These are phyloP conservation scores for Diplodia mutila DNA, from an alignment of 2,329 filamentous ascomycete genomes.

Conservation along the genomic window DNA sequence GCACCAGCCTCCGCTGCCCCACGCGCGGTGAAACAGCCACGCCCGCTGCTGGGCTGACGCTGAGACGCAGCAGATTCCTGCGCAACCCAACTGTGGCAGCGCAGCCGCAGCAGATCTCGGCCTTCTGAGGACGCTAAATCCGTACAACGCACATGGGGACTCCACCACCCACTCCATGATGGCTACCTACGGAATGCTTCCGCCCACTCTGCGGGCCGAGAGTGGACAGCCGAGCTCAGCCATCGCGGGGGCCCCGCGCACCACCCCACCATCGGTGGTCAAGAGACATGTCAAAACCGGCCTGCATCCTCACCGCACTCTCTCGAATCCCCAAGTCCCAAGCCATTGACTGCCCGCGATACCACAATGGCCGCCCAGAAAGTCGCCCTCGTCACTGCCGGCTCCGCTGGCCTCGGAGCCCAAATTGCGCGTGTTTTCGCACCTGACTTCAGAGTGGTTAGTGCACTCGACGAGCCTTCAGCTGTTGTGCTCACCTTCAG, in stretches of 20 bases:
- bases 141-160: background rate
- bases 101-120: background rate
- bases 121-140: background rate
- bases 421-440: slow-evolving; percentile 52
- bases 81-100: background rate
- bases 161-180: no score
- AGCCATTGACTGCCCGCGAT: background rate
- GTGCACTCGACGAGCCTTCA: slow-evolving; percentile 25
- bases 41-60: slow-evolving; percentile 2
- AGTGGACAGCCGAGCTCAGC: slow-evolving; percentile 19
- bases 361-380: slow-evolving; percentile 44
- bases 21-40: slow-evolving; percentile 10
- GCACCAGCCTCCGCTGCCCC: background rate
- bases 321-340: background rate
- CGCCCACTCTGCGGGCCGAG: slow-evolving; percentile 17
- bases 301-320: background rate
- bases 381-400: slow-evolving; percentile 54
- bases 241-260: slow-evolving; percentile 13
- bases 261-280: slow-evolving; percentile 2
- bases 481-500: slow-evolving; percentile 1
- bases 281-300: no score
- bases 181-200: slow-evolving; percentile 1
- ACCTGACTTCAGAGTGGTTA: slow-evolving; percentile 51
- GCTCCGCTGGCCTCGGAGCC: slow-evolving; percentile 54
- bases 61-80: slow-evolving; percentile 2